Evolutionary conservation across 2,329 filamentous ascomycete species (phyloP).

Genomic region (Penicillium italicum): DNA sequence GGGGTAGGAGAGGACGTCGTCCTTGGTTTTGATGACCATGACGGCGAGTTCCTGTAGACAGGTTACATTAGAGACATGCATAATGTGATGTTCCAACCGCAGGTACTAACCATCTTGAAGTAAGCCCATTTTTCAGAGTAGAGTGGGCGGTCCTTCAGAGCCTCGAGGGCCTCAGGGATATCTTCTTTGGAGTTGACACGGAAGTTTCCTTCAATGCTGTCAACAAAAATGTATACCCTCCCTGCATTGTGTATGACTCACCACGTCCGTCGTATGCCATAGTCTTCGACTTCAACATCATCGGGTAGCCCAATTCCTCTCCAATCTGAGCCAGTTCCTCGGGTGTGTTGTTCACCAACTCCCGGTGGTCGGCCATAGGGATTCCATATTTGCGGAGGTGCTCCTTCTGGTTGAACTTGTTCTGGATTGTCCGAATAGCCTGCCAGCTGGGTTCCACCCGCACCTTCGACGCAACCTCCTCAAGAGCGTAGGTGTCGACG

Average conservation of each 20-base stretch:
- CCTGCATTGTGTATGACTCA: conserved; percentile 38
- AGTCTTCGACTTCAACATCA: conserved; percentile 88
- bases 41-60: conserved; percentile 69
- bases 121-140: conserved; percentile 89
- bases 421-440: conserved; percentile 84
- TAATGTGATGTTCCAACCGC: not conserved
- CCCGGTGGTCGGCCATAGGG: conserved; percentile 67
- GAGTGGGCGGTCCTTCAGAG: conserved; percentile 65
- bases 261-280: conserved; percentile 89
- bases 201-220: conserved; percentile 55
- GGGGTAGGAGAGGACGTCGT: conserved; percentile 71
- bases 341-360: conserved; percentile 58
- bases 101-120: conserved; percentile 60
- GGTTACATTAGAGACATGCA: not conserved
- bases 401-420: conserved; percentile 88
- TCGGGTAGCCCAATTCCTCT: conserved; percentile 68
- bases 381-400: conserved; percentile 67
- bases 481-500: conserved; percentile 82
- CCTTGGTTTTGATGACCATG: conserved; percentile 88
- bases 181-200: conserved; percentile 58
- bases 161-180: conserved; percentile 63
- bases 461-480: conserved; percentile 69
- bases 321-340: conserved; percentile 63
- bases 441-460: conserved; percentile 77
- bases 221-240: not conserved